These are phyloP conservation scores for Periconia digitata DNA, from an alignment of 2,329 filamentous ascomycete species.

Conservation along the genomic window DNA sequence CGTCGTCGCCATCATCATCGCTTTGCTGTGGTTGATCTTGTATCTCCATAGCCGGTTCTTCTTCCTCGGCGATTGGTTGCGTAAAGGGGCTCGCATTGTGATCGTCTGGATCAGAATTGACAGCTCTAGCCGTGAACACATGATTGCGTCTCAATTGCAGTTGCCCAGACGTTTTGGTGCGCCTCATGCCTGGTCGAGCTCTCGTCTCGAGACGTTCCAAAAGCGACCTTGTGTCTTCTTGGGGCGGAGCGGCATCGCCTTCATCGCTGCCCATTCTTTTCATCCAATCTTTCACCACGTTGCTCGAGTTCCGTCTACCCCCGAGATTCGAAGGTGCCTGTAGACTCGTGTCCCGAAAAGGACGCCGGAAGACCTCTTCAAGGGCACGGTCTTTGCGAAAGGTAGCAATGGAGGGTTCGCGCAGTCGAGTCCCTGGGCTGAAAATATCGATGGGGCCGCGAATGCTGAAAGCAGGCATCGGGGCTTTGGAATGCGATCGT, in stretches of 20 bases:
- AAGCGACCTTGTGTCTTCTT: constrained; percentile 62
- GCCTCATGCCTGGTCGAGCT: constrained; percentile 55
- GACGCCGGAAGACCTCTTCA: constrained; percentile 82
- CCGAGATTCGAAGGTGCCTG: constrained; percentile 36
- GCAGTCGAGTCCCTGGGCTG: constrained; percentile 67
- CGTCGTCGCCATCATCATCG: constrained; percentile 86
- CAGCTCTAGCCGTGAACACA: constrained; percentile 56
- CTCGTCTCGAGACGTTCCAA: constrained; percentile 60
- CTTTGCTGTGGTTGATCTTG: constrained; percentile 62
- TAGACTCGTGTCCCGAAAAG: constrained; percentile 61
- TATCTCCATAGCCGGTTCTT: constrained; percentile 44
- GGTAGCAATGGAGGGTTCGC: constrained; percentile 84
- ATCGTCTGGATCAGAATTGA: constrained; percentile 59
- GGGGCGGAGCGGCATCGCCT: constrained; percentile 56
- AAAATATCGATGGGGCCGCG: constrained; percentile 61
- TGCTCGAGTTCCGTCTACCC: constrained; percentile 73
- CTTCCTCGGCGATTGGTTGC: constrained; percentile 48
- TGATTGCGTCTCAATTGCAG: constrained; percentile 42
- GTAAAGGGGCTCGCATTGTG: constrained; percentile 31
- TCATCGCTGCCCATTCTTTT: constrained; percentile 62
- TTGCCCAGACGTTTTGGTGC: constrained; percentile 48
- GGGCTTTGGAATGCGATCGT: constrained; percentile 62
- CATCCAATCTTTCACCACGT: constrained; percentile 90
- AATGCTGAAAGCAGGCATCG: constrained; percentile 45
- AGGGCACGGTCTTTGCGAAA: constrained; percentile 87